Evolutionary conservation across 2,329 filamentous ascomycete genomes (phyloP), one percentile per base, ranked within the genome.

Genomic region (Colletotrichum orbiculare): DNA sequence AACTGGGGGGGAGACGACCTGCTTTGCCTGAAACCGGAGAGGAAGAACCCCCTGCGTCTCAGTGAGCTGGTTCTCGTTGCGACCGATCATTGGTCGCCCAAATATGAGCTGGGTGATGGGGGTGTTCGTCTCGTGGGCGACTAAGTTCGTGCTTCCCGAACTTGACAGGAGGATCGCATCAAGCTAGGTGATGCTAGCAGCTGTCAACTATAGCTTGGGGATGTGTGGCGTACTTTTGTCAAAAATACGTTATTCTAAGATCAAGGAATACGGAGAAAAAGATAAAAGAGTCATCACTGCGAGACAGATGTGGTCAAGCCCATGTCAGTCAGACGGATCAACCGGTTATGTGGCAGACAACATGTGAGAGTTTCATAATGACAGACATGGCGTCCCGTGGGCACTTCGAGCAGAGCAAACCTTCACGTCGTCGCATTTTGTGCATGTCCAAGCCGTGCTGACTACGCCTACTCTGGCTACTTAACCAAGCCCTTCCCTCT

Each of bases 321-420:
- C 47, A 52, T 37, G 8, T n/a, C 25, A 45, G 43, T 25, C 43
- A 55, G 25, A 38, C 25, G 25, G 4, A 25, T 25, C 25, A 25
- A 25, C 25, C 25, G 25, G 25, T 25, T 25, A 9, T 7, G 17
- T 17, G 38, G 12, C 46, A 52, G 52, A 34, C 41, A 52, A 47
- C 58, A 52, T 54, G 46, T 54, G 50, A 63, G 46, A 17, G 63
- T 65, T 65, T 65, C 63, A 57, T 43, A n/a, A 62, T 13, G 41
- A 8, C 11, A 45, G 33, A 54, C 8, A 62, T 56, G 58, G 52
- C 42, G 62, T 56, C 62, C 52, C 52, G 63, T 65, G 63, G 35
- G 52, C 52, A 45, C 8, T 12, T 43, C 41, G 53, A 46, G 37
- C 58, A 65, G 10, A 12, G 35, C 33, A 42, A 56, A 35, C 41